These are phyloP conservation scores for Fusarium musae DNA, from an alignment of 2,329 filamentous ascomycete species.

Conservation along the genomic window DNA sequence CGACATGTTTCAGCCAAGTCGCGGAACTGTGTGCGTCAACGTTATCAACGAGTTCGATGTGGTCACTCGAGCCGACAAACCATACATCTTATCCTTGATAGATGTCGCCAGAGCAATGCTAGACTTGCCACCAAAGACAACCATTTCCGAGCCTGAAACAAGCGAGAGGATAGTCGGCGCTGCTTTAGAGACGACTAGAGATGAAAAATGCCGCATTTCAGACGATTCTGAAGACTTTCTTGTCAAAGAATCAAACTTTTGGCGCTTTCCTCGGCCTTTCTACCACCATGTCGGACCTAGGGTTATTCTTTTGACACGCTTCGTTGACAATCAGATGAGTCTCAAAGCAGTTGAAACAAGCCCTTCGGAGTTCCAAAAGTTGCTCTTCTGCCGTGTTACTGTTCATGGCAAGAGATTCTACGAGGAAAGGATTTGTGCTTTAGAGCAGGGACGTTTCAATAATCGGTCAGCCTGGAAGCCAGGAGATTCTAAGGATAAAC, in stretches of 20 bases:
- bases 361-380: constrained; percentile 25
- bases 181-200: not conserved
- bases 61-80: constrained; percentile 36
- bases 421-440: constrained; percentile 19
- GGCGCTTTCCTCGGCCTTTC: constrained; percentile 26
- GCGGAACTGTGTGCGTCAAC: constrained; percentile 31
- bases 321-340: constrained; percentile 13
- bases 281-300: constrained; percentile 37
- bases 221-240: not conserved
- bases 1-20: not conserved
- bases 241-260: not conserved
- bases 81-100: constrained; percentile 37
- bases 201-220: not conserved
- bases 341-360: constrained; percentile 27
- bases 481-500: not conserved
- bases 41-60: constrained; percentile 42
- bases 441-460: constrained; percentile 34
- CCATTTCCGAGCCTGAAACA: not conserved
- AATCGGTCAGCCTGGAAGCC: constrained; percentile 2
- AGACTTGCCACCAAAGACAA: not conserved
- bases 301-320: constrained; percentile 29
- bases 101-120: constrained; percentile 24
- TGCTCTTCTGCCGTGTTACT: constrained; percentile 35
- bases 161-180: not conserved
- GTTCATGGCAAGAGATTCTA: constrained; percentile 32